Evolutionary conservation across 1,139 yeast species (phyloP).

Genomic region (Candida sp.): DNA sequence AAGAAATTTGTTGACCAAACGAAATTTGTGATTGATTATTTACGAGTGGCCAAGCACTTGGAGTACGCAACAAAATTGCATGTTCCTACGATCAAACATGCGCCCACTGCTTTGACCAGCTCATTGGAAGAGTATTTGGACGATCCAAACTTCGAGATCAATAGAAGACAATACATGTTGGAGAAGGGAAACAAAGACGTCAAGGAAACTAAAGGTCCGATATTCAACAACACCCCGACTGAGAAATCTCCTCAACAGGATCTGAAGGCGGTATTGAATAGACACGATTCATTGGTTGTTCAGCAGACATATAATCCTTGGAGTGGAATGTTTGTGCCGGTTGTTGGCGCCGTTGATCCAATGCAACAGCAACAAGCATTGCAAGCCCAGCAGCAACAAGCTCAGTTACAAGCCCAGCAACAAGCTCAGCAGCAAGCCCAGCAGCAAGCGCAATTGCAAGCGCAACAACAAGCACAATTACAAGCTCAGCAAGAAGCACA

Average conservation of each 20-base stretch:
- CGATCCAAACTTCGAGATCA: conserved; percentile 84
- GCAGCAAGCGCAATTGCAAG: conserved; percentile 10
- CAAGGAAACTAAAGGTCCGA: not conserved
- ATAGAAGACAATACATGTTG: conserved; percentile 76
- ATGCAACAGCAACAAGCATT: conserved; percentile 11
- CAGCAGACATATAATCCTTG: conserved; percentile 53
- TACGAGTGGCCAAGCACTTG: conserved; percentile 87
- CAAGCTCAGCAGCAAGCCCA: conserved; percentile 10
- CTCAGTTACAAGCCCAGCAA: conserved; percentile 8
- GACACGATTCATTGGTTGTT: conserved; percentile 37
- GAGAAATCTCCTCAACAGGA: conserved; percentile 16
- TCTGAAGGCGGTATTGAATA: conserved; percentile 7
- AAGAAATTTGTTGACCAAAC: conserved; percentile 88
- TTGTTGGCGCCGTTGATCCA: conserved; percentile 18
- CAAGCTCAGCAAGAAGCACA: conserved; percentile 12
- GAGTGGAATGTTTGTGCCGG: conserved; percentile 25
- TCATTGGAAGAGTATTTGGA: conserved; percentile 88
- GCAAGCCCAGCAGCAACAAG: conserved; percentile 14
- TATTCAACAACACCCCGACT: conserved; percentile 11
- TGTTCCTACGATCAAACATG: conserved; percentile 96
- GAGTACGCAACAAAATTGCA: conserved; percentile 87
- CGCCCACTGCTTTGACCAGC: conserved; percentile 90
- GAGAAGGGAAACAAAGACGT: conserved; percentile 48
- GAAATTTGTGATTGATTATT: conserved; percentile 82
- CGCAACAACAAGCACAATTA: conserved; percentile 15